phyloP scores from a whole-genome alignment of 139 green algal species.

The Coelastrella sp. region DNA sequence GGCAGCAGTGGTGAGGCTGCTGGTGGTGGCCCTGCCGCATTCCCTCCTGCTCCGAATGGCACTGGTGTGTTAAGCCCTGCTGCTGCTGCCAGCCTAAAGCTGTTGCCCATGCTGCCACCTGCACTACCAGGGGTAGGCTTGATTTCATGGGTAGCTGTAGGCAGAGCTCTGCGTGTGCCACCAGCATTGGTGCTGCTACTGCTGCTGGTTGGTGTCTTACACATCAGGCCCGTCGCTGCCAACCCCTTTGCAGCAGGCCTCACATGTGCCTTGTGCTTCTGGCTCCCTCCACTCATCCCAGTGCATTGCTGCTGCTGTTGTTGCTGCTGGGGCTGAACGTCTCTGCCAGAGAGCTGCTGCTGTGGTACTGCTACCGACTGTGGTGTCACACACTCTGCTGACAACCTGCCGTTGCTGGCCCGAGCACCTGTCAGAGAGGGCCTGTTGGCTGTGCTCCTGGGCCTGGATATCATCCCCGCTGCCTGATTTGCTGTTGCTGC shows the following conservation, averaged over 20 bases:
- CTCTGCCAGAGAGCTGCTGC: neutral
- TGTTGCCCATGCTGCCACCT: conserved; percentile 1
- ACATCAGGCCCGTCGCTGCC: conserved; percentile 24
- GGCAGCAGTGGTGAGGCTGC: neutral
- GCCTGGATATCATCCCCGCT: neutral
- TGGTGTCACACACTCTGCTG: neutral
- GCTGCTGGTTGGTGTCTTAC: neutral
- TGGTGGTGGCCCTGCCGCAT: neutral
- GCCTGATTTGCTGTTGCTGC: neutral
- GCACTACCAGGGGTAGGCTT: neutral
- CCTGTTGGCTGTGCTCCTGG: neutral
- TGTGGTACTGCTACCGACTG: neutral
- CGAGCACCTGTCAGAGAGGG: too few relatives aligned
- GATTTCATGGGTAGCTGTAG: neutral
- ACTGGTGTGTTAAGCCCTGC: conserved; percentile 13
- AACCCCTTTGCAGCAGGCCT: neutral
- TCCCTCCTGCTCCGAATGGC: conserved; percentile 12
- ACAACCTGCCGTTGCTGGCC: neutral
- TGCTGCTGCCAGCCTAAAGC: conserved; percentile 13
- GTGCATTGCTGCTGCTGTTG: conserved; percentile 8
- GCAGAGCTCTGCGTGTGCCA: neutral
- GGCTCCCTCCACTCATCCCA: neutral
- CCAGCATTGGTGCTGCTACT: neutral
- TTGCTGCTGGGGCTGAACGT: neutral
- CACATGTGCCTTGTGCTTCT: neutral